These are phyloP conservation scores for Bauhinia variegata DNA, from an alignment of 306 rosid species.

Conservation along the genomic window DNA sequence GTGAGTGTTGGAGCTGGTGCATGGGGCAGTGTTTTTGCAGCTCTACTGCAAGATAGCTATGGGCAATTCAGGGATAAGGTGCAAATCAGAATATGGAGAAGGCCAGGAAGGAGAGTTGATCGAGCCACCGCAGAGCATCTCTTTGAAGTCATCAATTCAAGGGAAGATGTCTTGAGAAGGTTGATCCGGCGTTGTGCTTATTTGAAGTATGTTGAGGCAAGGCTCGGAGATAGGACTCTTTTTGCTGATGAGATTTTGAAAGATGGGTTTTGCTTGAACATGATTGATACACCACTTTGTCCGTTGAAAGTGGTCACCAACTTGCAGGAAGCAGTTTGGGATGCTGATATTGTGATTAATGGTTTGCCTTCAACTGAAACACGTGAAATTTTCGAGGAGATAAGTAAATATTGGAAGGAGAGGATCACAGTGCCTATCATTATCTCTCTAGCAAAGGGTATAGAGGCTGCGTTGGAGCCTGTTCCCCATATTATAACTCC, in stretches of 20 bases:
- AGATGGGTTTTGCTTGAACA: conserved; percentile 92
- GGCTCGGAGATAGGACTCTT: conserved; percentile 86
- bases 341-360: conserved; percentile 92
- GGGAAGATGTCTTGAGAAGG: conserved; percentile 88
- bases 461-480: conserved; percentile 86
- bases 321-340: conserved; percentile 98
- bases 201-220: conserved; percentile 86
- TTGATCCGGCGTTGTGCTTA: conserved; percentile 84
- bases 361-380: conserved; percentile 96
- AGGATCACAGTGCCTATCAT: conserved; percentile 80
- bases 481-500: conserved; percentile 89
- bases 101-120: conserved; percentile 72
- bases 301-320: conserved; percentile 90
- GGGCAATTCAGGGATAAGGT: conserved; percentile 83
- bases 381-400: conserved; percentile 82
- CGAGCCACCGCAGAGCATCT: conserved; percentile 79
- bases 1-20: conserved; percentile 97
- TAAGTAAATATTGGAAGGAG: conserved; percentile 86
- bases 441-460: conserved; percentile 84
- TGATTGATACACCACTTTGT: conserved; percentile 91
- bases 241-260: conserved; percentile 88
- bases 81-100: conserved; percentile 85
- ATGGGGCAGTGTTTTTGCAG: conserved; percentile 93
- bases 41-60: conserved; percentile 76
- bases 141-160: conserved; percentile 83